These are phyloP conservation scores for Pisolithus albus DNA, from an alignment of 768 basidiomycete genomes.

Conservation along the genomic window DNA sequence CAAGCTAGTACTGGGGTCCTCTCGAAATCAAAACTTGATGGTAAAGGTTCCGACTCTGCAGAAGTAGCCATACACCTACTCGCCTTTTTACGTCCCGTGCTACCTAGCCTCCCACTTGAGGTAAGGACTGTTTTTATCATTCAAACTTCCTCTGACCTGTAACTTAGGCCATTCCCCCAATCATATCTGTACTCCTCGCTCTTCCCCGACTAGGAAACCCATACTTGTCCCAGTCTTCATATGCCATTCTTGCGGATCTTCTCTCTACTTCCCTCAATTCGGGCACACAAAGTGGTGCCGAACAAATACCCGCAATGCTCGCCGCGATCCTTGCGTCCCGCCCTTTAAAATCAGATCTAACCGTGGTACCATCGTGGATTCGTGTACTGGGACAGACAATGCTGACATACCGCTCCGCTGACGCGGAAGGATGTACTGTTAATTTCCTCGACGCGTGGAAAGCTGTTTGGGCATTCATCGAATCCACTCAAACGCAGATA, in stretches of 20 bases:
- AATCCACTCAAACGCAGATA: conserved; percentile 53
- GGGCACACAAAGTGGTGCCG: conserved; percentile 40
- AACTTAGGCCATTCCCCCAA: conserved; percentile 60
- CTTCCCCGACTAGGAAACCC: conserved; percentile 85
- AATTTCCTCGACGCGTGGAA: conserved; percentile 68
- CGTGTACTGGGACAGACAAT: conserved; percentile 67
- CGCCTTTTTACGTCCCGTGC: conserved; percentile 59
- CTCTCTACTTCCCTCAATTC: conserved; percentile 52
- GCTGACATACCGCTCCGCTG: conserved; percentile 50
- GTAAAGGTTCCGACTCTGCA: conserved; percentile 49
- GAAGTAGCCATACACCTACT: conserved; percentile 78
- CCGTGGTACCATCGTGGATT: conserved; percentile 73
- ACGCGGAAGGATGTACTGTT: conserved; percentile 42
- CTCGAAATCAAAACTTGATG: conserved; percentile 48
- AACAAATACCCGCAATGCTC: conserved; percentile 56
- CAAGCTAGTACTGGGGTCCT: conserved; percentile 60
- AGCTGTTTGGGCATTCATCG: conserved; percentile 69
- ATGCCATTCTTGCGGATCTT: conserved; percentile 79
- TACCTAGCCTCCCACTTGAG: conserved; percentile 54
- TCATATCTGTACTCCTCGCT: conserved; percentile 66
- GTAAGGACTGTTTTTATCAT: conserved; percentile 40
- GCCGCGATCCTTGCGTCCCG: conserved; percentile 61
- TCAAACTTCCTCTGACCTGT: conserved; percentile 9
- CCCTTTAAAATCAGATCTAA: conserved; percentile 61
- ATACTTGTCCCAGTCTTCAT: conserved; percentile 84